Evolutionary conservation across 1,284 basidiomycete genomes (phyloP).

Genomic region (Rhodotorula sp.): DNA sequence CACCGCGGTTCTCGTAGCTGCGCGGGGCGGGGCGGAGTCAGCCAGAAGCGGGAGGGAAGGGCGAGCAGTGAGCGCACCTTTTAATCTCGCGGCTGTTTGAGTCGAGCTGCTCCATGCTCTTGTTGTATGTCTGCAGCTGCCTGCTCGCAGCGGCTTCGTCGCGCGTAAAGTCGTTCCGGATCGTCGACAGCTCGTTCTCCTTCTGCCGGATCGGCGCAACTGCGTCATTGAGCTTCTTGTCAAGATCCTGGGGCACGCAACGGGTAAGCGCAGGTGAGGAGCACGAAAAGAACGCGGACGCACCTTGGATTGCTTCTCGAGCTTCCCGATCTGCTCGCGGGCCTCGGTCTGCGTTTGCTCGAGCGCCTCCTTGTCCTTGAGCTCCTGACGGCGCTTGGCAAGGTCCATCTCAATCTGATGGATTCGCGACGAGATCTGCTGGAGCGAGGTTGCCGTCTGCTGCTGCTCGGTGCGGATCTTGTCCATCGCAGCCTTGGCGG

Average conservation of each 20-base stretch:
- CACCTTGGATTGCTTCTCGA: constrained; percentile 59
- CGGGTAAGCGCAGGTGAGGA: not conserved
- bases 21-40: not conserved
- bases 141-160: constrained; percentile 61
- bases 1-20: constrained; percentile 74
- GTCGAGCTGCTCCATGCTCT: constrained; percentile 65
- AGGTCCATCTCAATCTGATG: constrained; percentile 54
- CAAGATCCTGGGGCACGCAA: constrained; percentile 60
- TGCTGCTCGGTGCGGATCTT: constrained; percentile 36
- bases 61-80: constrained; percentile 48
- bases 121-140: constrained; percentile 65
- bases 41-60: not conserved
- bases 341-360: constrained; percentile 63
- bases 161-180: constrained; percentile 60
- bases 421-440: constrained; percentile 30
- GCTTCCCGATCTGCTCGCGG: constrained; percentile 45
- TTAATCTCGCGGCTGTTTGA: constrained; percentile 56
- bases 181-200: constrained; percentile 62
- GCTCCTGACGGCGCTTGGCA: constrained; percentile 65
- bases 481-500: constrained; percentile 28
- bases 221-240: constrained; percentile 64
- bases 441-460: constrained; percentile 19
- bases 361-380: constrained; percentile 64
- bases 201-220: constrained; percentile 68
- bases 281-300: not conserved